These are phyloP conservation scores for Penicillium samsonianum DNA, from an alignment of 495 filamentous ascomycete genomes.

Conservation along the genomic window DNA sequence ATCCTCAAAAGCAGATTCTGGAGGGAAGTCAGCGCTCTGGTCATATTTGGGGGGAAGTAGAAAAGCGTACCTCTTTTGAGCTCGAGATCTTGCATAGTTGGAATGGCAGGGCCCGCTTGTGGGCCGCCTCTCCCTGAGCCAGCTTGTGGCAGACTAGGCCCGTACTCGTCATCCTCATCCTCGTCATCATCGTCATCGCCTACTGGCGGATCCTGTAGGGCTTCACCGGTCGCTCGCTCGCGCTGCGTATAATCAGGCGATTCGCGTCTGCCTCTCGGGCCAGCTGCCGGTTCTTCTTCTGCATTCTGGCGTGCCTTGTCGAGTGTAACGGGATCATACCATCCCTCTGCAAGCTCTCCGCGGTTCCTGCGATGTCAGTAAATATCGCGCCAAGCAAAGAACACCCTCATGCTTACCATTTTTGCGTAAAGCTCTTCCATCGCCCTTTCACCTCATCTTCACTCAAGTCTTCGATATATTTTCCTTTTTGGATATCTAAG, in stretches of 20 bases:
- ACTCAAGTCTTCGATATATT: slow-evolving; percentile 62
- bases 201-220: slow-evolving; percentile 17
- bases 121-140: slow-evolving; percentile 20
- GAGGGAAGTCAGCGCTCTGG: background rate
- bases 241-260: slow-evolving; percentile 33
- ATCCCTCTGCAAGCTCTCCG: slow-evolving; percentile 87
- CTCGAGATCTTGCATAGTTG: slow-evolving; percentile 72
- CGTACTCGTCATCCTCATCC: slow-evolving; percentile 69
- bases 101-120: slow-evolving; percentile 69
- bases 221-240: slow-evolving; percentile 12
- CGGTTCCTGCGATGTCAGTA: slow-evolving; percentile 66
- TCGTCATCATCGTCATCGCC: slow-evolving; percentile 50
- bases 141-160: slow-evolving; percentile 64
- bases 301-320: slow-evolving; percentile 46
- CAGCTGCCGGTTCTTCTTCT: slow-evolving; percentile 10
- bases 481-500: slow-evolving; percentile 83
- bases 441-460: slow-evolving; percentile 74
- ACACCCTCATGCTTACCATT: slow-evolving; percentile 66
- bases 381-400: background rate
- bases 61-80: slow-evolving; percentile 57
- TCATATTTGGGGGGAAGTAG: background rate
- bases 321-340: slow-evolving; percentile 79
- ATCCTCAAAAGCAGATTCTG: slow-evolving; percentile 59
- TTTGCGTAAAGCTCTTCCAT: slow-evolving; percentile 90
- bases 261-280: slow-evolving; percentile 10